Evolutionary conservation across 2,329 filamentous ascomycete species (phyloP).

Genomic region (Xylariaceae sp.): DNA sequence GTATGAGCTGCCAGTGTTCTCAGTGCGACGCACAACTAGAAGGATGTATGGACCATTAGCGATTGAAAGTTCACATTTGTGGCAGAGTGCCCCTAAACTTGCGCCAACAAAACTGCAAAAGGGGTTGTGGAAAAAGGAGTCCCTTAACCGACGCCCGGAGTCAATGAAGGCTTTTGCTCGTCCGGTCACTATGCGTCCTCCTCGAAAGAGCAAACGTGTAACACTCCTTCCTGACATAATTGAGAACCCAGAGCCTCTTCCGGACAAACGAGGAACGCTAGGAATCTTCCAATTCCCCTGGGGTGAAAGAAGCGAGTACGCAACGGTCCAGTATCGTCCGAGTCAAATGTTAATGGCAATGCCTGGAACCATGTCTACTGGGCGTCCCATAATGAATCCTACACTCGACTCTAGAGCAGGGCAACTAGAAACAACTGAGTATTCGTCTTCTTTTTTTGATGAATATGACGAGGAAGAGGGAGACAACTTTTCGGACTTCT

Average conservation of each 20-base stretch:
- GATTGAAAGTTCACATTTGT: constrained; percentile 48
- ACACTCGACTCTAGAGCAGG: constrained; percentile 43
- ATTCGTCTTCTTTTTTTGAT: constrained; percentile 63
- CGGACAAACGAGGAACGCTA: constrained; percentile 62
- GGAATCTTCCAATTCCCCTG: constrained; percentile 71
- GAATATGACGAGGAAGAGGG: constrained; percentile 62
- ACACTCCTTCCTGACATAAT: constrained; percentile 67
- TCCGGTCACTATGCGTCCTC: constrained; percentile 58
- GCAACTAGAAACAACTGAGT: constrained; percentile 48
- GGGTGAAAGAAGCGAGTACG: constrained; percentile 67
- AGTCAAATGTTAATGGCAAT: constrained; percentile 52
- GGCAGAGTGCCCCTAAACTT: constrained; percentile 41
- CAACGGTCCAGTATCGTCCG: constrained; percentile 49
- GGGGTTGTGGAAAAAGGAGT: constrained; percentile 36
- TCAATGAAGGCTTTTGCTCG: constrained; percentile 41
- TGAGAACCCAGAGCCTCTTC: constrained; percentile 65
- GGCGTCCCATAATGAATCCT: constrained; percentile 41
- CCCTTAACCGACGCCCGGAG: constrained; percentile 20
- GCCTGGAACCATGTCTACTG: constrained; percentile 58
- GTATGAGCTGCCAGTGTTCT: constrained; percentile 39
- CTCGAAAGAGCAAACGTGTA: constrained; percentile 61
- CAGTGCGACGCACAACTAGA: constrained; percentile 45
- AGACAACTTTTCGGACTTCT: constrained; percentile 46
- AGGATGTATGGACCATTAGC: constrained; percentile 42
- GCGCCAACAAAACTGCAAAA: not conserved